Evolutionary conservation across 768 basidiomycete genomes (phyloP), one percentile per base, ranked within the genome.

Genomic region (Phylloporus sp.): DNA sequence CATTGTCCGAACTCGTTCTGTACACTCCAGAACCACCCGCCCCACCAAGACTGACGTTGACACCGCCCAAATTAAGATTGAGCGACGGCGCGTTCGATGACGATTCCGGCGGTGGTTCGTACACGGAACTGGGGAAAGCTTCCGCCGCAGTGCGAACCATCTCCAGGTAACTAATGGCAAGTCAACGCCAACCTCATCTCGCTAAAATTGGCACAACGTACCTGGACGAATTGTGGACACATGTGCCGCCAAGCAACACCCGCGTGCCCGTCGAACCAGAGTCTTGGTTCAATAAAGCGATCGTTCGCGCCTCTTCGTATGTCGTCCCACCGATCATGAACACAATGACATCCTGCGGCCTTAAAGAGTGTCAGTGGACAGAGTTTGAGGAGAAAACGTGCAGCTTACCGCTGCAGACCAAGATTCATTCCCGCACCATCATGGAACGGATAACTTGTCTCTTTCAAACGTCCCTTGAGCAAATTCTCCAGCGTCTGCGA

Each of bases 251-350:
- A 4, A 99, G 78, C 4, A 99, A 65, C 33, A 98, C 69, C 27
- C 93, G 76, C 17, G 84, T 82, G 1, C 86, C 86, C 13, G 80
- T 75, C 18, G 71, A 66, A 24, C 72, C 63, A 14, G 81, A 72
- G 54, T 92, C 90, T 62, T 93, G 87, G 62, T 98, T 99, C 53
- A 95, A 74, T 38, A 91, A 69, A 6, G 90, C 79, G 11, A 98
- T 78, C 0, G 86, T 77, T 52, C 90, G 76, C 0, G 92, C 91
- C 67, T 99, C 96, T 64, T 91, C 94, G 59, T 96, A 98, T 0
- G 96, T 98, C 23, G 91, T 83, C 0, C 96, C 96, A 23, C 96
- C 96, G 49, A 98, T 82, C 72, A 99, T 86, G 69, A 98, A 99
- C 48, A 99, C 73, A 48, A 99, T 96, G 36, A 98, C 80, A 65